These are phyloP conservation scores for Filobasidium wieringae DNA, from an alignment of 768 basidiomycete genomes.

Conservation along the genomic window DNA sequence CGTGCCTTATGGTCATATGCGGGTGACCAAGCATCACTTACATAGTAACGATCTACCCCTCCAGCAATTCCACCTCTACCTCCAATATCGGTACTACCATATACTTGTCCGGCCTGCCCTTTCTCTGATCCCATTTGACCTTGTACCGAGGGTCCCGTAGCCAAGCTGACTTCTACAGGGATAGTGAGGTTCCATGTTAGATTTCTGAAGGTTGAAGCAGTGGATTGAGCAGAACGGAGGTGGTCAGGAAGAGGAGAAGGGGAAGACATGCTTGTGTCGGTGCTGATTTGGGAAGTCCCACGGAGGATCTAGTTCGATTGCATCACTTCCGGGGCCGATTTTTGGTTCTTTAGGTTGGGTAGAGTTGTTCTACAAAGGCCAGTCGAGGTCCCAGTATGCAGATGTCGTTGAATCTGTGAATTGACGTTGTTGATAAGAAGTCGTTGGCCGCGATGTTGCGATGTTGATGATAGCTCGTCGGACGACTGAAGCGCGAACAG, in stretches of 20 bases:
- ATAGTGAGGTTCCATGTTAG: slow-evolving; percentile 5
- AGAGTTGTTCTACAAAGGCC: no score
- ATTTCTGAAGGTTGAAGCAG: slow-evolving; percentile 1
- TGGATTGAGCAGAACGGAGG: background rate
- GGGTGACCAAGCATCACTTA: background rate
- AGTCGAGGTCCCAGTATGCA: no score
- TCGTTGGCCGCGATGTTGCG: no score
- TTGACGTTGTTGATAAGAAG: no score
- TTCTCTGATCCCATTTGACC: background rate
- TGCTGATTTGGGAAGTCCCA: no score
- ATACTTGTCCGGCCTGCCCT: background rate
- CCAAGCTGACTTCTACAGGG: slow-evolving; percentile 4
- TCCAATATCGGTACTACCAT: background rate
- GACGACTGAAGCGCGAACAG: no score
- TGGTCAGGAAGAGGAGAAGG: background rate
- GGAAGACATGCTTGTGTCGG: background rate
- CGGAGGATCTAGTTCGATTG: no score
- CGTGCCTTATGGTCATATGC: background rate
- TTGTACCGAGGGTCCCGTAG: background rate
- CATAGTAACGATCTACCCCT: slow-evolving; percentile 11
- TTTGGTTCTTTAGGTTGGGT: no score
- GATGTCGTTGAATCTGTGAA: no score
- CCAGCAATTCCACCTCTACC: background rate
- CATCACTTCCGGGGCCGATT: no score
- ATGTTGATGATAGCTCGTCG: no score